A percentile compares a stretch with the other conserved stretches of the same genome.
These are phyloP conservation scores for Mimosa bimucronata DNA, from an alignment of 306 rosid species.

Conservation along the genomic window DNA sequence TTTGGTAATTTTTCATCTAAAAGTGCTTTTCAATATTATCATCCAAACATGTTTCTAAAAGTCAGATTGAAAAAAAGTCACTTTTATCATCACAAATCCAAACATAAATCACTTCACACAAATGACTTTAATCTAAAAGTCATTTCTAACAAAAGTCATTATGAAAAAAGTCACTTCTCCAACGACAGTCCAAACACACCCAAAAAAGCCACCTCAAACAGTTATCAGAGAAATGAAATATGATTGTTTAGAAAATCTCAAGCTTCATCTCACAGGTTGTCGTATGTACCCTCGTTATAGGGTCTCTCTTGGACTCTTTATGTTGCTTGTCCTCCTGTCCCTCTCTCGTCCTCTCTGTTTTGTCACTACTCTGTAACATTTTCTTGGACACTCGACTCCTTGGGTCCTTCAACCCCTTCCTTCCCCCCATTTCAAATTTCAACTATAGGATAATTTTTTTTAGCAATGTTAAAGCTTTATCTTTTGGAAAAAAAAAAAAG, in stretches of 20 bases:
- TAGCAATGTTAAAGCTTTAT: neutral
- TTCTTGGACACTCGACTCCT: conserved; percentile 44
- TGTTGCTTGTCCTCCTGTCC: neutral
- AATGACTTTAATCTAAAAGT: no score
- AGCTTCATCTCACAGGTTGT: conserved; percentile 41
- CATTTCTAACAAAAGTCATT: no score
- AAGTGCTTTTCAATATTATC: no score
- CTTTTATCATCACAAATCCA: no score
- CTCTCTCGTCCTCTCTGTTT: conserved; percentile 37
- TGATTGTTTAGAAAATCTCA: conserved; percentile 39
- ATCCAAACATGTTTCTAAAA: no score
- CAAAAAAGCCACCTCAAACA: no score
- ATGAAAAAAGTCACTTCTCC: no score
- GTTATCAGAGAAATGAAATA: neutral
- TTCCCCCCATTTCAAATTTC: conserved; percentile 50
- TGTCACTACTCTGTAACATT: conserved; percentile 57
- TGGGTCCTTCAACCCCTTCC: conserved; percentile 36
- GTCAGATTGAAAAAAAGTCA: no score
- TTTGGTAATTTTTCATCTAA: no score
- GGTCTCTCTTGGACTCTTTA: conserved; percentile 25
- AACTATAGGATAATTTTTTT: neutral
- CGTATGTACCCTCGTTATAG: conserved; percentile 42
- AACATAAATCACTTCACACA: no score
- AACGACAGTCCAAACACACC: no score
- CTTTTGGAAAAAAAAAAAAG: no score